Evolutionary conservation across 257 asterid genomes (phyloP), one percentile per base, ranked within the genome.

Genomic region (Jacaranda copaia): DNA sequence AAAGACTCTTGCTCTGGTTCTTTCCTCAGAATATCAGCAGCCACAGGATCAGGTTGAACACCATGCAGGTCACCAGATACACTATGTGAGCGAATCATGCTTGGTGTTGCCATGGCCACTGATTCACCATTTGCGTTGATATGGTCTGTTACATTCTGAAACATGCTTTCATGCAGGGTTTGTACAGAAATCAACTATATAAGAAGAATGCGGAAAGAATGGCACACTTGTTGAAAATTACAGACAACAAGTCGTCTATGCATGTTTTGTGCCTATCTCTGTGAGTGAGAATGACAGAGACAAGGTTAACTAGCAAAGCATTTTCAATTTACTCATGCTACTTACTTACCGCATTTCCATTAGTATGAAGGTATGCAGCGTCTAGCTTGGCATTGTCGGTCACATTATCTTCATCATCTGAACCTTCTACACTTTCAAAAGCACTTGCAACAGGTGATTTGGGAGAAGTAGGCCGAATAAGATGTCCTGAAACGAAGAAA

Each of bases 1-100:
- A 90, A 90, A 69, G 91, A 84, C 81, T 90, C 96, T 12, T 90
- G 96, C 81, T 90, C 96, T 36, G 96, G 96, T 77, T 89, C 94
- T 89, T 90, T 90, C 85, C 96, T 85, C 45, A 90, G 88, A 75
- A 90, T 88, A 83, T 90, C 92, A 79, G 96, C 93, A 80, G 96
- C 92, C 15, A 90, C 91, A 19, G 96, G 96, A 74, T 90, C 96
- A 61, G 96, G 96, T 73, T 87, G 96, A 78, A 88, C 92, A 66
- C 94, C 89, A 42, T 90, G 96, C 72, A 90, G 87, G 81, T 90
- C 96, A 78, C 91, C 94, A 32, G 96, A 90, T 75, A 88, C 92
- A 68, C 96, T 89, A 65, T 89, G 96, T 32, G 96, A 83, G 56
- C 92, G 89, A 53, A 90, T 87, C 92, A 90, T 86, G 85, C 85